A percentile compares a stretch with the other conserved stretches of the same genome.
These are phyloP conservation scores for Emergomyces africanus DNA, from an alignment of 2,329 filamentous ascomycete genomes.

Conservation along the genomic window DNA sequence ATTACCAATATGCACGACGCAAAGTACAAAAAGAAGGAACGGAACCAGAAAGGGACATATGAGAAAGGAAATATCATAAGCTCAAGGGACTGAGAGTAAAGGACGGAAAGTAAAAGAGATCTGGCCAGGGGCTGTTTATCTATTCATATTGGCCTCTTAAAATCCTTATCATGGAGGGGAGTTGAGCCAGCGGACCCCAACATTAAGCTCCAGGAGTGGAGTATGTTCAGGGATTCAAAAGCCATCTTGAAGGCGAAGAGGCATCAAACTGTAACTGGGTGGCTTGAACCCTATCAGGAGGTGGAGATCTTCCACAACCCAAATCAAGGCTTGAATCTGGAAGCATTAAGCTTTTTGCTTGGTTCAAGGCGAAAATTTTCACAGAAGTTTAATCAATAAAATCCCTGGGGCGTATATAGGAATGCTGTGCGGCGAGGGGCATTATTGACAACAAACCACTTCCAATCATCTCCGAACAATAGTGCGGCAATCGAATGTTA, in stretches of 20 bases:
- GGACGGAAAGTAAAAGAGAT: neutral
- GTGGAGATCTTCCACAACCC: neutral
- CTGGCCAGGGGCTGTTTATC: neutral
- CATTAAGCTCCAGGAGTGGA: neutral
- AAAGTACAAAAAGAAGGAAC: neutral
- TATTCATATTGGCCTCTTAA: neutral
- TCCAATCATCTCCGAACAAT: neutral
- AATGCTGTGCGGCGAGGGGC: neutral
- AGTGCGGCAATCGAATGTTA: neutral
- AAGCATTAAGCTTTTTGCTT: neutral
- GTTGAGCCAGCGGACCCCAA: neutral
- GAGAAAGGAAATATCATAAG: neutral
- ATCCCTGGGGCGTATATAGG: neutral
- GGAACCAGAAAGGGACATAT: neutral
- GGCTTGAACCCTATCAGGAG: neutral
- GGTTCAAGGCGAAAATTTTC: too few relatives aligned
- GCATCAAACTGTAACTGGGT: neutral
- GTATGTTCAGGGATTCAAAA: neutral
- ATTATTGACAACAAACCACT: neutral
- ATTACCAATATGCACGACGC: neutral
- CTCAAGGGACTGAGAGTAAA: neutral
- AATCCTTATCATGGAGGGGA: neutral
- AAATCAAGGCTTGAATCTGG: neutral
- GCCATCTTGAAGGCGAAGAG: neutral
- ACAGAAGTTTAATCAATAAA: neutral